Percentiles rank a stretch among this genome's conserved stretches.
These are phyloP conservation scores for Penicillium parvum DNA, from an alignment of 495 filamentous ascomycete species.

Conservation along the genomic window DNA sequence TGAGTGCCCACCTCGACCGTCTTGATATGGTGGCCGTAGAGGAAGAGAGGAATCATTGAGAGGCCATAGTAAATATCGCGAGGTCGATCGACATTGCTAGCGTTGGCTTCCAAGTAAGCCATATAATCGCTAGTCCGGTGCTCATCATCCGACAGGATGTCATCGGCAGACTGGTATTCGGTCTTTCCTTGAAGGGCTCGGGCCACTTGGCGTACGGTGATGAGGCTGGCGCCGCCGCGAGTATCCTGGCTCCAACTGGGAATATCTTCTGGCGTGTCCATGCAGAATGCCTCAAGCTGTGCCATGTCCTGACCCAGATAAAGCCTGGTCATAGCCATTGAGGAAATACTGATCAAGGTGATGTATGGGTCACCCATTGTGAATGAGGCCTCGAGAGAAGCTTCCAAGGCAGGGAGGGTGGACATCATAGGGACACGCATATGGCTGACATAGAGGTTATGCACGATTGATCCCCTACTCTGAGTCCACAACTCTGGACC, in stretches of 20 bases:
- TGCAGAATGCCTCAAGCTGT: constrained; percentile 70
- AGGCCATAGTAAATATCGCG: constrained; percentile 68
- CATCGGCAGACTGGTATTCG: constrained; percentile 44
- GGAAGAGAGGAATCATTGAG: constrained; percentile 65
- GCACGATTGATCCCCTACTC: constrained; percentile 66
- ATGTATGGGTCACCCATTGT: constrained; percentile 70
- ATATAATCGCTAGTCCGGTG: constrained; percentile 65
- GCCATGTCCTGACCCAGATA: constrained; percentile 70
- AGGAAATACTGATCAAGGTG: constrained; percentile 67
- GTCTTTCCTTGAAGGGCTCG: constrained; percentile 86
- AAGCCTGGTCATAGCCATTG: constrained; percentile 65
- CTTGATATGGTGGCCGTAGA: constrained; percentile 69
- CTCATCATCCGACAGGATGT: constrained; percentile 66
- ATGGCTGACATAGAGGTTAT: constrained; percentile 71
- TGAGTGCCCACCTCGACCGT: constrained; percentile 62
- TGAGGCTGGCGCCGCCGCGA: constrained; percentile 71
- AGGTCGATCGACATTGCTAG: constrained; percentile 55
- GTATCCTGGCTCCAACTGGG: constrained; percentile 69
- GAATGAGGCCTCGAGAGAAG: constrained; percentile 65
- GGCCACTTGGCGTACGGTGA: constrained; percentile 64
- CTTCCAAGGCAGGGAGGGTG: constrained; percentile 58
- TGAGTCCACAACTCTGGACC: constrained; percentile 65
- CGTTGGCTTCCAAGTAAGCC: constrained; percentile 42
- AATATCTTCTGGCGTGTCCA: constrained; percentile 70
- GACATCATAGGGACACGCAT: constrained; percentile 58